A percentile compares a stretch with the other conserved stretches of the same genome.
phyloP scores from a whole-genome alignment of 192 early-diverging fungal species.

The Gryganskiella cystojenkinii region DNA sequence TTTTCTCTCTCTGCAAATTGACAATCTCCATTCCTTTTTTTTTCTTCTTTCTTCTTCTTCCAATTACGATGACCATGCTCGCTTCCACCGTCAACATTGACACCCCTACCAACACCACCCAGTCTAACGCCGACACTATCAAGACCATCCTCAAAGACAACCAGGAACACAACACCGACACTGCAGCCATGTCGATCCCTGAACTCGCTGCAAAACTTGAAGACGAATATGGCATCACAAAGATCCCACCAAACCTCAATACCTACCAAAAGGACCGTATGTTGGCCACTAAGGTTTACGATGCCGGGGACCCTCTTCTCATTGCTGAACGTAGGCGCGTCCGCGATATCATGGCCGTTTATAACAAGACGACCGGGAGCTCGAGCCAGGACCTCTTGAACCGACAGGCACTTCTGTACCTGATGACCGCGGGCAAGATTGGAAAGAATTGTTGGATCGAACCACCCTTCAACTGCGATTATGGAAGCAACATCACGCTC shows the following conservation, averaged over 20 bases:
- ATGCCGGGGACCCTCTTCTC: slow-evolving; percentile 24
- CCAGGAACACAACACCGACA: neutral
- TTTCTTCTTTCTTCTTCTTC: neutral
- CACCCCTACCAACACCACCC: neutral
- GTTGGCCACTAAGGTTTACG: slow-evolving; percentile 36
- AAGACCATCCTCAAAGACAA: slow-evolving; percentile 8
- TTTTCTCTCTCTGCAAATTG: neutral
- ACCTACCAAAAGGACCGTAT: slow-evolving; percentile 42
- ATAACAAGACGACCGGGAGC: slow-evolving; percentile 24
- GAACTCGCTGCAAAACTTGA: slow-evolving; percentile 40
- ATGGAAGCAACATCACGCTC: slow-evolving; percentile 81
- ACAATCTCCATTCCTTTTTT: neutral
- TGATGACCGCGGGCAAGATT: slow-evolving; percentile 56
- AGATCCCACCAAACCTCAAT: slow-evolving; percentile 25
- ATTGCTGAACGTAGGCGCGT: slow-evolving; percentile 28
- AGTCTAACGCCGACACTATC: slow-evolving; percentile 3
- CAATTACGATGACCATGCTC: neutral
- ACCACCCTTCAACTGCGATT: slow-evolving; percentile 79
- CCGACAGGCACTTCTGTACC: slow-evolving; percentile 24
- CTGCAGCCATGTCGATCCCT: slow-evolving; percentile 7
- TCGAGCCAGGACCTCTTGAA: slow-evolving; percentile 21
- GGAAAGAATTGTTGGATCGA: slow-evolving; percentile 70
- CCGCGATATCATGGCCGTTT: slow-evolving; percentile 28
- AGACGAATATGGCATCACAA: slow-evolving; percentile 20
- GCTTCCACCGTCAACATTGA: slow-evolving; percentile 6